Percentiles rank a stretch among this genome's conserved stretches.
Evolutionary conservation across 2,329 filamentous ascomycete species (phyloP).

Genomic region (Bertia moriformis): DNA sequence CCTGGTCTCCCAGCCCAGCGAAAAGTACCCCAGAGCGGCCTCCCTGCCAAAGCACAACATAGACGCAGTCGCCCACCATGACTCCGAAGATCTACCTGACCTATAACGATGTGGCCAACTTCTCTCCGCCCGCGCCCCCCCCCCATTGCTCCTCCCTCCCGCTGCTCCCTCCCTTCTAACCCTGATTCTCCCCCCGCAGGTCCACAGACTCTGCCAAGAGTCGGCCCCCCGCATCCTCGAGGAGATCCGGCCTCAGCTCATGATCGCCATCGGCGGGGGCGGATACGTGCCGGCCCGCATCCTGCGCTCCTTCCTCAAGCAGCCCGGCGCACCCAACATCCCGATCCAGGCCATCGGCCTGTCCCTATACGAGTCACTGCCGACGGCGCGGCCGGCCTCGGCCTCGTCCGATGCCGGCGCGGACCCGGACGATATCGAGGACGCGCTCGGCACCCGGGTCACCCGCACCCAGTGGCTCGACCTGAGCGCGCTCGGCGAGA

Average conservation of each 20-base stretch:
- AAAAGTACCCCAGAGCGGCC: too few relatives aligned
- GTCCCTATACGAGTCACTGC: slow-evolving; percentile 82
- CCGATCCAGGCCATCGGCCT: slow-evolving; percentile 98
- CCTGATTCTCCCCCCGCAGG: slow-evolving; percentile 31
- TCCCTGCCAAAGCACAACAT: too few relatives aligned
- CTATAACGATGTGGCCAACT: slow-evolving; percentile 66
- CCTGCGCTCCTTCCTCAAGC: slow-evolving; percentile 91
- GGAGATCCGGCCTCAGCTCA: slow-evolving; percentile 81
- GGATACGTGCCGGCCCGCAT: slow-evolving; percentile 96
- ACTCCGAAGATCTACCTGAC: slow-evolving; percentile 78
- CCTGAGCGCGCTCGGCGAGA: slow-evolving; percentile 64
- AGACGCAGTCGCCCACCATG: too few relatives aligned
- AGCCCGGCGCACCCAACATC: slow-evolving; percentile 75
- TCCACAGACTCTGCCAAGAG: slow-evolving; percentile 92
- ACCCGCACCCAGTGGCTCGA: slow-evolving; percentile 98
- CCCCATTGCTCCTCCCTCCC: slow-evolving; percentile 1
- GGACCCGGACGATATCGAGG: slow-evolving; percentile 36
- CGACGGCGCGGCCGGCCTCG: too few relatives aligned
- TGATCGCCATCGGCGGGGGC: slow-evolving; percentile 95
- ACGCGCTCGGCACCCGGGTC: slow-evolving; percentile 79
- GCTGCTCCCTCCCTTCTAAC: slow-evolving; percentile 2
- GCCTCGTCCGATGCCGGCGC: too few relatives aligned
- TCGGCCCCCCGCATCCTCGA: slow-evolving; percentile 71
- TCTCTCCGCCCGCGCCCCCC: slow-evolving; percentile 5
- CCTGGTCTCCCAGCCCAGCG: too few relatives aligned